These are phyloP conservation scores for Pleurotus giganteus DNA, from an alignment of 768 basidiomycete genomes.

Conservation along the genomic window DNA sequence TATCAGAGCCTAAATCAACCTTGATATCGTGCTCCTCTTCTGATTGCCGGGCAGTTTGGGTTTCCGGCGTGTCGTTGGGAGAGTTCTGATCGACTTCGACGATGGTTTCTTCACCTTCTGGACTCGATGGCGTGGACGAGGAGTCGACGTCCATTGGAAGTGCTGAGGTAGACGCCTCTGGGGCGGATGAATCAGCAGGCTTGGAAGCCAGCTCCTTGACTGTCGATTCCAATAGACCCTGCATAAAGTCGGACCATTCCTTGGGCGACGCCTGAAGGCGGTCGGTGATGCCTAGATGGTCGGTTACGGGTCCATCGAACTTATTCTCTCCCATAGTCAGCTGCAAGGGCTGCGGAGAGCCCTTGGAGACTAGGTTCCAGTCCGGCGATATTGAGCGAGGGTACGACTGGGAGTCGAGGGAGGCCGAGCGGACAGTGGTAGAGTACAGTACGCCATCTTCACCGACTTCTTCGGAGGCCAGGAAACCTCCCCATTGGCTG, in stretches of 20 bases:
- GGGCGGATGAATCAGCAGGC: not conserved
- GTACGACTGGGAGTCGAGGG: slow-evolving; percentile 36
- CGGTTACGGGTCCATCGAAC: slow-evolving; percentile 24
- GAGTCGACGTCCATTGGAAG: not conserved
- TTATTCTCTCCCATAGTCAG: slow-evolving; percentile 12
- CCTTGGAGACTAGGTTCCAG: slow-evolving; percentile 35
- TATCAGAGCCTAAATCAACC: slow-evolving; percentile 35
- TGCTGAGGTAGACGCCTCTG: not conserved
- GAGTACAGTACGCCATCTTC: slow-evolving; percentile 48
- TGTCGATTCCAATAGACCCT: slow-evolving; percentile 7
- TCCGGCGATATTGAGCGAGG: slow-evolving; percentile 37
- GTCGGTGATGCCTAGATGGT: slow-evolving; percentile 6
- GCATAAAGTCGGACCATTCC: slow-evolving; percentile 13
- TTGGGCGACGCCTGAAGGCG: slow-evolving; percentile 1
- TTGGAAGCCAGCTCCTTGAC: not conserved
- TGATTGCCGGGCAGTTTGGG: slow-evolving; percentile 33
- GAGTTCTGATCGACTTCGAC: slow-evolving; percentile 1
- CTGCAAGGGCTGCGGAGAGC: slow-evolving; percentile 20
- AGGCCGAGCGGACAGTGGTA: slow-evolving; percentile 28
- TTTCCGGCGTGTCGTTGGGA: slow-evolving; percentile 11
- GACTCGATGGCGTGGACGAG: not conserved
- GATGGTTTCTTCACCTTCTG: not conserved
- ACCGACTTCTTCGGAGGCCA: slow-evolving; percentile 32
- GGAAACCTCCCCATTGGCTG: slow-evolving; percentile 40
- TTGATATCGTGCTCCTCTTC: slow-evolving; percentile 34